Conservation (phyloP, 139 green algal genomes). For the Picochlorum sp. region DNA sequence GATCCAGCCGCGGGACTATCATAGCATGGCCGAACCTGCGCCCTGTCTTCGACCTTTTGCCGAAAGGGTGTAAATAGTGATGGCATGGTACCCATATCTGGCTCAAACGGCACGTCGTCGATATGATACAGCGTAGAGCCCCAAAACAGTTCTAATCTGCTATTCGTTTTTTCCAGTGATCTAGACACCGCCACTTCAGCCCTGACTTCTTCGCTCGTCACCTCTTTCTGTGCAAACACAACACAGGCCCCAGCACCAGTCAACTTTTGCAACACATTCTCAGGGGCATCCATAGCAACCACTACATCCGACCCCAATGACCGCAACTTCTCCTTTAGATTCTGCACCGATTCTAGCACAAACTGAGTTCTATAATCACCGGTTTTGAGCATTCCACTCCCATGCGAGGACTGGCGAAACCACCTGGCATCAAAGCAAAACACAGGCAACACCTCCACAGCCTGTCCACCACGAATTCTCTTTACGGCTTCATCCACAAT, state of each 20-base stretch:
- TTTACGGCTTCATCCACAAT: slow-evolving; percentile 51
- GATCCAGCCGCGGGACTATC: slow-evolving; percentile 29
- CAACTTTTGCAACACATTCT: slow-evolving; percentile 53
- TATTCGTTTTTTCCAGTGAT: neutral
- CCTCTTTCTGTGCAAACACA: slow-evolving; percentile 62
- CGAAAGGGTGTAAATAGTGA: slow-evolving; percentile 91
- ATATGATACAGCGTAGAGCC: slow-evolving; percentile 76
- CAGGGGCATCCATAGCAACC: slow-evolving; percentile 59
- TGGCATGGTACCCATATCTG: slow-evolving; percentile 30
- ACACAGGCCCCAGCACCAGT: neutral
- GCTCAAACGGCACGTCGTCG: slow-evolving; percentile 80
- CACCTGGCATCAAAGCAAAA: slow-evolving; percentile 84
- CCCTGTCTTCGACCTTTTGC: slow-evolving; percentile 48
- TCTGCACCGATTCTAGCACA: slow-evolving; percentile 66
- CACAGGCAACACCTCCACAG: slow-evolving; percentile 69
- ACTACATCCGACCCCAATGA: slow-evolving; percentile 59
- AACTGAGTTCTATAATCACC: slow-evolving; percentile 66
- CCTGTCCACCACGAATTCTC: slow-evolving; percentile 30
- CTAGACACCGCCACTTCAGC: slow-evolving; percentile 39
- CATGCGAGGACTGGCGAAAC: slow-evolving; percentile 35
- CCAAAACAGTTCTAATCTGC: slow-evolving; percentile 50
- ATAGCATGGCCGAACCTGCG: slow-evolving; percentile 33
- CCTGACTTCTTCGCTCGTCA: slow-evolving; percentile 60
- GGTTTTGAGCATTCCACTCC: slow-evolving; percentile 47
- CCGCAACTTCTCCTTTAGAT: slow-evolving; percentile 51